These are phyloP conservation scores for Neolentinus lepideus DNA, from an alignment of 1,284 basidiomycete species.

Conservation along the genomic window DNA sequence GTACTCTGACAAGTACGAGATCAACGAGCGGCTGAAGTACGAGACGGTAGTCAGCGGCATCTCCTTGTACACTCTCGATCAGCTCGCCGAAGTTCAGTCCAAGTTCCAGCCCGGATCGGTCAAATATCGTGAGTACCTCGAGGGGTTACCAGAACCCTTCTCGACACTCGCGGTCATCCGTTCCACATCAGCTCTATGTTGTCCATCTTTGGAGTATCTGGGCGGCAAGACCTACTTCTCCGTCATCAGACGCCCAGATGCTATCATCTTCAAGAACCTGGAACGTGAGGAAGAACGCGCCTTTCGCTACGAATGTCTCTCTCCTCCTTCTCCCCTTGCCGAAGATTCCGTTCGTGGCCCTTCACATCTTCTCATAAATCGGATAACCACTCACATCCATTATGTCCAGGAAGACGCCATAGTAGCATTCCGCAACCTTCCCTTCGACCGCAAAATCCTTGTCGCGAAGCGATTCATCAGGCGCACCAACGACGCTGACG, in stretches of 20 bases:
- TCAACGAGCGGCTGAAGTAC: constrained; percentile 46
- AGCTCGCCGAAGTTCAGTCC: constrained; percentile 33
- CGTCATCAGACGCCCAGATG: constrained; percentile 34
- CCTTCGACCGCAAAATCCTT: constrained; percentile 45
- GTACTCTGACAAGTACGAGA: constrained; percentile 34
- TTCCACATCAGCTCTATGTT: constrained; percentile 31
- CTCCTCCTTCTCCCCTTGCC: constrained; percentile 8
- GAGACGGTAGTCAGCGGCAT: constrained; percentile 42
- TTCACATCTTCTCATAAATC: not conserved
- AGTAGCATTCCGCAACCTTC: constrained; percentile 44
- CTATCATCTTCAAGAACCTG: constrained; percentile 41
- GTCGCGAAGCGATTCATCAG: constrained; percentile 25
- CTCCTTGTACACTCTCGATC: constrained; percentile 41
- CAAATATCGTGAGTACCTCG: constrained; percentile 30
- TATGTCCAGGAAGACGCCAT: constrained; percentile 34
- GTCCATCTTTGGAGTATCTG: constrained; percentile 37
- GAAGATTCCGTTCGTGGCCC: constrained; percentile 1
- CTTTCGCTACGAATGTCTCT: constrained; percentile 22
- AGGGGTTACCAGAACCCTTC: constrained; percentile 32
- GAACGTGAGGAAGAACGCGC: constrained; percentile 18
- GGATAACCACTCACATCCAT: constrained; percentile 5
- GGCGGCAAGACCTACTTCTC: constrained; percentile 36
- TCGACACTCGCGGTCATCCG: constrained; percentile 30
- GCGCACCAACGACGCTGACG: not conserved
- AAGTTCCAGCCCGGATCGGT: constrained; percentile 31